A percentile compares a stretch with the other conserved stretches of the same genome.
phyloP scores from a whole-genome alignment of 805 yeast genomes.

The Blastobotrys chiropterorum region DNA sequence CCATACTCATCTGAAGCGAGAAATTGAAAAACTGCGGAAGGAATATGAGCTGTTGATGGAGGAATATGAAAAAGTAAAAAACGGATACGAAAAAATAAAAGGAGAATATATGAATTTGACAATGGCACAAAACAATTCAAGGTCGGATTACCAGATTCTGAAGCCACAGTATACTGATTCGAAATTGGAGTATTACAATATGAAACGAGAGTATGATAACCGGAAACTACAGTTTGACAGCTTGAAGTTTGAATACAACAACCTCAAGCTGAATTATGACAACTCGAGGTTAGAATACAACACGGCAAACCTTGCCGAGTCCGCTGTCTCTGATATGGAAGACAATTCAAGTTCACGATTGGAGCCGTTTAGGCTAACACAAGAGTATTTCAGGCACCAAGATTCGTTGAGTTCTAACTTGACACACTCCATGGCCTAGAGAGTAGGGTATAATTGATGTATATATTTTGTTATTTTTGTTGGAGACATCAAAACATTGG shows the following conservation, averaged over 20 bases:
- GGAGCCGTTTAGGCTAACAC: background rate
- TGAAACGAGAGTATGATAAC: background rate
- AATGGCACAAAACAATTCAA: background rate
- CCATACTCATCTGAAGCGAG: background rate
- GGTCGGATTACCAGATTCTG: background rate
- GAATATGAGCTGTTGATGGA: background rate
- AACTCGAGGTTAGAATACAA: background rate
- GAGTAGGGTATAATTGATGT: too few relatives aligned
- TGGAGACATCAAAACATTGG: too few relatives aligned
- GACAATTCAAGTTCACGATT: background rate
- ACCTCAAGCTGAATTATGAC: background rate
- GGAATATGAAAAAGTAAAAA: background rate
- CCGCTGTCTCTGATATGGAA: background rate
- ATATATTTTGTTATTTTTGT: too few relatives aligned
- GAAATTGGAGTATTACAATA: background rate
- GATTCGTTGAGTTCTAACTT: background rate
- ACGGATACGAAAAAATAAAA: background rate
- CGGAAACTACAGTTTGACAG: background rate
- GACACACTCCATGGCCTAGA: background rate
- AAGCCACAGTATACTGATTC: background rate
- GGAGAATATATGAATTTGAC: background rate
- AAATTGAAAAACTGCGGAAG: background rate
- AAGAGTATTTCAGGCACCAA: background rate
- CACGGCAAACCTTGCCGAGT: background rate
- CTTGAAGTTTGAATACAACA: background rate